Evolutionary conservation across 306 rosid species (phyloP), one percentile per base, ranked within the genome.

Genomic region (Dalbergia oliveri): DNA sequence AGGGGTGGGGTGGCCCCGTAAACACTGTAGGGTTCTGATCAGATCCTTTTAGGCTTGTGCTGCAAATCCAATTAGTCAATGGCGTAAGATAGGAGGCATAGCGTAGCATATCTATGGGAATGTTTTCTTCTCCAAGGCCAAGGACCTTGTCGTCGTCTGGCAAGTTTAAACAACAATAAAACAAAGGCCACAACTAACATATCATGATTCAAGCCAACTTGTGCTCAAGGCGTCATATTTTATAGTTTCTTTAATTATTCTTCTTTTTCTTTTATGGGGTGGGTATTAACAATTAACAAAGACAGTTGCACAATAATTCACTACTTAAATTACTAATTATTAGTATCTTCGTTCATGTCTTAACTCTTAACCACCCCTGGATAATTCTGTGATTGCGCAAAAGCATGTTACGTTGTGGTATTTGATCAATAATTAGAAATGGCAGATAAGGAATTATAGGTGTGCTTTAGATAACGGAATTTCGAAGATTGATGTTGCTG

Each of bases 101-200:
- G 31, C 41, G 4, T 37, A 37, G 31, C 41, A 63, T 6, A 19
- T 47, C 57, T 31, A 51, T 74, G 72, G 71, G 84, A 85, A 81
- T 85, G 86, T 85, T 82, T 78, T 79, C 45, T 72, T 77, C 85
- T 63, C 66, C 74, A 78, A 56, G 26, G 12, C 66, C 74, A 78
- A 56, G 26, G 12, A 16, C 57, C 57, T 5, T 50, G 5, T 77
- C 23, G 75, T 71, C 82, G 31, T 66, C 49, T 44, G 13, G 18
- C 65, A n/a, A 9, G 2, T 82, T 83, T 51, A 57, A 83, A 72
- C 50, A 78, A 63, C 62, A 75, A 84, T 61, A 77, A 80, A 75
- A 78, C 79, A 68, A 73, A 58, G 15, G 54, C 45, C 63, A 71
- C 66, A 66, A 65, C 83, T 77, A 83, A 72, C 82, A 77, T 75